Conservation (phyloP, 2,329 filamentous ascomycete species). For the Phialophora expanda region DNA sequence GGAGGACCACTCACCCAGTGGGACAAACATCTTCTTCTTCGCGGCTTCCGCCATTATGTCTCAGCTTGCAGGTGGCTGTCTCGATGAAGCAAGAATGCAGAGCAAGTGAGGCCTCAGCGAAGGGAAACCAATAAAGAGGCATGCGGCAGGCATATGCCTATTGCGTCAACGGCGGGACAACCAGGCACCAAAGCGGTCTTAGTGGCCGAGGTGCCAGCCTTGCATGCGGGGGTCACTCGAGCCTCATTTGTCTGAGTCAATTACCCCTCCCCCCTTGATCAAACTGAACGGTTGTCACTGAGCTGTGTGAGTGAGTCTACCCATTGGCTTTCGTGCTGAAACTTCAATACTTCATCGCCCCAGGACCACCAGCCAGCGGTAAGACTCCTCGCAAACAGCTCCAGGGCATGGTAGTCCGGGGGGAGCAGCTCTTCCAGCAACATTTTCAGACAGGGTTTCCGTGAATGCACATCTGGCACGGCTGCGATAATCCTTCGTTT, state of each 20-base stretch:
- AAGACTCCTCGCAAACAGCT: slow-evolving; percentile 65
- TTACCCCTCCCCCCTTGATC: neutral
- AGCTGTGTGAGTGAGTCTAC: neutral
- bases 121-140: neutral
- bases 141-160: slow-evolving; percentile 15
- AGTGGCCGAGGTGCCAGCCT: slow-evolving; percentile 20
- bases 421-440: slow-evolving; percentile 55
- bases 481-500: slow-evolving; percentile 60
- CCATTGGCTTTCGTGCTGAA: slow-evolving; percentile 50
- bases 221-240: neutral
- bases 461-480: slow-evolving; percentile 67
- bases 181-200: slow-evolving; percentile 15
- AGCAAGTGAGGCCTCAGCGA: neutral
- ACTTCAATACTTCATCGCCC: slow-evolving; percentile 67
- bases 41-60: slow-evolving; percentile 36
- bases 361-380: slow-evolving; percentile 66
- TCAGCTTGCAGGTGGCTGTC: neutral
- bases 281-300: neutral
- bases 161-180: slow-evolving; percentile 26
- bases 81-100: neutral
- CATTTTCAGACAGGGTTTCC: slow-evolving; percentile 66
- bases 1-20: slow-evolving; percentile 47
- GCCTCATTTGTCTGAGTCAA: neutral
- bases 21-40: slow-evolving; percentile 55
- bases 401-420: slow-evolving; percentile 57